Conservation (phyloP, 129 eudicot genomes). For the Chrysanthemum makinoi region DNA sequence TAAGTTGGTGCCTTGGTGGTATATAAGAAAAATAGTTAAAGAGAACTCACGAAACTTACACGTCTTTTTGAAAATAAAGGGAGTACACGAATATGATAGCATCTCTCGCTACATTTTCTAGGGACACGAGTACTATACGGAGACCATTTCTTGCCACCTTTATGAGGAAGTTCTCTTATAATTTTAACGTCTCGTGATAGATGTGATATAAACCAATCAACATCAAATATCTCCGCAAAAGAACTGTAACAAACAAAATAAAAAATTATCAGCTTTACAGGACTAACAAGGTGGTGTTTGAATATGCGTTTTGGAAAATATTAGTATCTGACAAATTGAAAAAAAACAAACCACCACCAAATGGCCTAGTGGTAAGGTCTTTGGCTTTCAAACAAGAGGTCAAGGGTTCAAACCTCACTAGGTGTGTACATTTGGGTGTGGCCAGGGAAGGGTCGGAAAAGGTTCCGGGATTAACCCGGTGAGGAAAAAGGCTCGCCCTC, state of each 20-base stretch:
- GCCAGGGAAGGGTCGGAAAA: too few relatives aligned
- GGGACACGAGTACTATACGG: slow-evolving; percentile 86
- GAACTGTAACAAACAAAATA: slow-evolving; percentile 53
- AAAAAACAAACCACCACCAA: too few relatives aligned
- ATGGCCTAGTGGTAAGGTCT: too few relatives aligned
- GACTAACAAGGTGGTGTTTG: not conserved
- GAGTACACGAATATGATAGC: slow-evolving; percentile 70
- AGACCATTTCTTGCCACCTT: slow-evolving; percentile 58
- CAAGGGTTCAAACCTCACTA: too few relatives aligned
- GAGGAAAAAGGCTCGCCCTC: too few relatives aligned
- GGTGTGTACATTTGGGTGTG: too few relatives aligned
- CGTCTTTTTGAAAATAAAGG: slow-evolving; percentile 71
- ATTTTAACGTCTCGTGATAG: slow-evolving; percentile 70
- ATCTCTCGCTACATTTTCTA: slow-evolving; percentile 74
- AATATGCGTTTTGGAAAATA: not conserved
- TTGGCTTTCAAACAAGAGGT: too few relatives aligned
- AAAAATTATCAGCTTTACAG: slow-evolving; percentile 14
- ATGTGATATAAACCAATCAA: slow-evolving; percentile 85
- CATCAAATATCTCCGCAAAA: slow-evolving; percentile 84
- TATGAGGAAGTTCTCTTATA: slow-evolving; percentile 73
- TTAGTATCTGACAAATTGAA: too few relatives aligned
- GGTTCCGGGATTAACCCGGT: too few relatives aligned
- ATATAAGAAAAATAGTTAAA: not conserved
- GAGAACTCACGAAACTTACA: slow-evolving; percentile 44
- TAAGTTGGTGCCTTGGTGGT: not conserved